Evolutionary conservation across 1,139 yeast genomes (phyloP).

Genomic region (Blastobotrys serpentis): DNA sequence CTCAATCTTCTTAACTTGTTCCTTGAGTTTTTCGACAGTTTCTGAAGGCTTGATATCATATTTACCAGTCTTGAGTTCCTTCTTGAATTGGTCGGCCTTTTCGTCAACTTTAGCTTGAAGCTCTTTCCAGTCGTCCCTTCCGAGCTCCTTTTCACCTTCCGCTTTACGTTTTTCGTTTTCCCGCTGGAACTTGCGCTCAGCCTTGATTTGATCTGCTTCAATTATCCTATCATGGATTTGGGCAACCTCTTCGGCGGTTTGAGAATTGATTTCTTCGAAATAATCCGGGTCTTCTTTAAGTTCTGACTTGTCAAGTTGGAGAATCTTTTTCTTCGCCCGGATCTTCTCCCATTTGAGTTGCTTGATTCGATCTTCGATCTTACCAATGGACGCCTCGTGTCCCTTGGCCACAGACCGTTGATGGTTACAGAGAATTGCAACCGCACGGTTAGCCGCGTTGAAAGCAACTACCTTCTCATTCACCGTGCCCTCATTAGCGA

Average conservation of each 20-base stretch:
- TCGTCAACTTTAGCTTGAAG: constrained; percentile 61
- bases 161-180: constrained; percentile 73
- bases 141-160: constrained; percentile 54
- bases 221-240: constrained; percentile 56
- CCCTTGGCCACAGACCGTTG: constrained; percentile 88
- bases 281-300: constrained; percentile 49
- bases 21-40: constrained; percentile 70
- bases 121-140: constrained; percentile 57
- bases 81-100: constrained; percentile 50
- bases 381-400: constrained; percentile 77
- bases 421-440: constrained; percentile 95
- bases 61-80: constrained; percentile 62
- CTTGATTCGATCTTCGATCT: constrained; percentile 69
- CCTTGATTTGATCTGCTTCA: constrained; percentile 62
- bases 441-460: constrained; percentile 94
- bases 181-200: constrained; percentile 61
- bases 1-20: constrained; percentile 72
- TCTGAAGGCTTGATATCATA: constrained; percentile 52
- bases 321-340: constrained; percentile 67
- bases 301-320: constrained; percentile 59
- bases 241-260: constrained; percentile 62
- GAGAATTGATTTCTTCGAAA: constrained; percentile 70
- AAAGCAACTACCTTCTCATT: constrained; percentile 83
- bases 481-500: constrained; percentile 79
- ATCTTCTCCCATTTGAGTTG: constrained; percentile 85